Base-by-base conservation (phyloP, 805 yeast species). In the Grigorovia transvaalensis region DNA sequence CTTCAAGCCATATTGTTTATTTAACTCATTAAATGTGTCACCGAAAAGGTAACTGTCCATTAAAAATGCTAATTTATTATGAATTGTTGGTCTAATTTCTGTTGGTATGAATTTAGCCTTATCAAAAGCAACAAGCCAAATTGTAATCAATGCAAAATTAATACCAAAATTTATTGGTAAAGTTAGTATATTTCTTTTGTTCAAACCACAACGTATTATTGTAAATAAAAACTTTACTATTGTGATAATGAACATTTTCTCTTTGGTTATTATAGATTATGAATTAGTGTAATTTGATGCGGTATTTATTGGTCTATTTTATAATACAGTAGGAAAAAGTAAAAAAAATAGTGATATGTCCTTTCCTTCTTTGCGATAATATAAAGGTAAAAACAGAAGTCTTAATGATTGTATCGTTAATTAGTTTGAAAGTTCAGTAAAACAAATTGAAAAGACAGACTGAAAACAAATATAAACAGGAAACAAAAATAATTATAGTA, bases 71-170 rank as follows among this genome's bases (percentile, higher is more conserved):
- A 56, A 49, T 71, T 74, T 70, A 46, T 78, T 79, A 59, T 75
- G 74, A 54, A 80, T 78, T 11, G 59, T 52, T 0, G 87, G 88
- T 53, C 87, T 69, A 56, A 74, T 70, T 5, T 66, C 66, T 29
- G 68, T 72, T 9, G 88, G 86, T 43, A 79, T 79, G 2, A 70
- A 43, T 1, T 80, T 80, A 1, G 86, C 85, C 58, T 80, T 74
- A 61, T 80, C 77, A 67, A 81, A 82, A 20, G 79, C 74, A 43
- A 65, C 51, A 44, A 82, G 65, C 86, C 86, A 81, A 19, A 74
- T 57, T 42, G 77, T 67, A 2, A 81, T 75, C 0, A 80, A 81
- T 1, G 72, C 62, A 62, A 82, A 81, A 61, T 78, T 79, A 46
- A 73, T 53, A 45, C 65, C 54, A 54, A 81, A 81, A 55, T 74